phyloP scores from a whole-genome alignment of 2,329 filamentous ascomycete genomes.

The Exophiala calicioides region DNA sequence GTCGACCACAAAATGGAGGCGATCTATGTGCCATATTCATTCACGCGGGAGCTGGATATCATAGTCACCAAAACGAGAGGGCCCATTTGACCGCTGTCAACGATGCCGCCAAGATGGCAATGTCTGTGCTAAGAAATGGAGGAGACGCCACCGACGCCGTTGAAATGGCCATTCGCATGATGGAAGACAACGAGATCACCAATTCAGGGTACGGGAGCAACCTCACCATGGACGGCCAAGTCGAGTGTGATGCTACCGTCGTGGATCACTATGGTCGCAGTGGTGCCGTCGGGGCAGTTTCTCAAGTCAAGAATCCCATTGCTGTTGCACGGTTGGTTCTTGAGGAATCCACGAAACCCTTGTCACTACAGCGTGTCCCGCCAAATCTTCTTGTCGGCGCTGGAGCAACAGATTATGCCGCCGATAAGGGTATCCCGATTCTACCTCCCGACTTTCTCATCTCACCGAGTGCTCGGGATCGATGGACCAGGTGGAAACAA shows the following conservation, averaged over 20 bases:
- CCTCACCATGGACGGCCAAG: slow-evolving; percentile 81
- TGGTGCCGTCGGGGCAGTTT: slow-evolving; percentile 87
- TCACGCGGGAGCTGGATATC: slow-evolving; percentile 92
- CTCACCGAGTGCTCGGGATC: slow-evolving; percentile 75
- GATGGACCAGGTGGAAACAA: slow-evolving; percentile 73
- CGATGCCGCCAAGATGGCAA: slow-evolving; percentile 79
- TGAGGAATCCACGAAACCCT: slow-evolving; percentile 70
- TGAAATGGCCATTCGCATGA: slow-evolving; percentile 79
- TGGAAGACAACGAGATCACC: slow-evolving; percentile 94
- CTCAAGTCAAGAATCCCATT: slow-evolving; percentile 90
- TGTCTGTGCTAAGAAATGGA: slow-evolving; percentile 76
- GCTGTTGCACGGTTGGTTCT: slow-evolving; percentile 80
- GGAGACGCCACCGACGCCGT: slow-evolving; percentile 83
- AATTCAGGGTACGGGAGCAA: slow-evolving; percentile 98
- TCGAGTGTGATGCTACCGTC: slow-evolving; percentile 92
- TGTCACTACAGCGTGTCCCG: slow-evolving; percentile 86
- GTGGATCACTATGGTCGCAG: slow-evolving; percentile 90
- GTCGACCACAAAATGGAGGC: slow-evolving; percentile 38
- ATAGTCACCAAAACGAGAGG: slow-evolving; percentile 81
- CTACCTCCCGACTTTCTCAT: slow-evolving; percentile 75
- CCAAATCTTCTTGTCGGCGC: slow-evolving; percentile 87
- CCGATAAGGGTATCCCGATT: slow-evolving; percentile 71
- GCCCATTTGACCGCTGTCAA: slow-evolving; percentile 84
- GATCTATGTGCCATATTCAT: slow-evolving; percentile 80
- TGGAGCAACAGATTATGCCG: slow-evolving; percentile 84